Evolutionary conservation across 2,329 filamentous ascomycete genomes (phyloP).

Genomic region (Aureobasidium sp.): DNA sequence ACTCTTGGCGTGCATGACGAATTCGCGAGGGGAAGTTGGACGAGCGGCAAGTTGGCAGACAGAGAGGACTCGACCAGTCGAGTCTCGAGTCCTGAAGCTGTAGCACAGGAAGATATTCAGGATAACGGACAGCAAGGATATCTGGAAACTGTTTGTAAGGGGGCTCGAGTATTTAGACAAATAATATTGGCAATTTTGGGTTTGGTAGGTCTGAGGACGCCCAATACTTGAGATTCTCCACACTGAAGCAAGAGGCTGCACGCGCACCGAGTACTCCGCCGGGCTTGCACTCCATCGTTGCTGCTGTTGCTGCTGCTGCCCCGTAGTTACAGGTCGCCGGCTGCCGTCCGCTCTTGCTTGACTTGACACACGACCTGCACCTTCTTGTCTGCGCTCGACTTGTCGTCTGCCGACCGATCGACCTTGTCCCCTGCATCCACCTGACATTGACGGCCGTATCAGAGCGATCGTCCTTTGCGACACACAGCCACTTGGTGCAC

Average conservation of each 20-base stretch:
- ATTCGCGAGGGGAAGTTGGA: conserved; percentile 8
- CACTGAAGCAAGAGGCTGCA: neutral
- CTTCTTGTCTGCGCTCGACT: neutral
- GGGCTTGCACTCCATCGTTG: neutral
- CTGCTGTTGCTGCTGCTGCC: neutral
- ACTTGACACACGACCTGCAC: neutral
- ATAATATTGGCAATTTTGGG: neutral
- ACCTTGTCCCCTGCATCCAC: neutral
- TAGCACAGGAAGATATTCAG: too few species aligned
- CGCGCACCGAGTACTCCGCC: neutral
- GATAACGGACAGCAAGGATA: neutral
- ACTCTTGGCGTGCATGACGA: conserved; percentile 11
- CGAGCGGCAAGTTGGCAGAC: neutral
- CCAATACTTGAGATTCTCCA: neutral
- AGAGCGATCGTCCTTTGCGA: neutral
- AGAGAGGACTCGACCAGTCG: neutral
- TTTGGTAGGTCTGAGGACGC: neutral
- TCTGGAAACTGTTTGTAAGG: neutral
- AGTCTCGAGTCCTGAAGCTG: neutral
- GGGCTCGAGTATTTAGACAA: neutral
- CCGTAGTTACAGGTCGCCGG: neutral
- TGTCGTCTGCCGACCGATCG: neutral
- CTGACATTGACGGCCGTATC: neutral
- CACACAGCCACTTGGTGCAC: conserved; percentile 5
- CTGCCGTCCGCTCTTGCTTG: neutral